Percentiles rank a stretch among this genome's conserved stretches.
These are phyloP conservation scores for Rhodotorula graminis DNA, from an alignment of 768 basidiomycete species.

Conservation along the genomic window DNA sequence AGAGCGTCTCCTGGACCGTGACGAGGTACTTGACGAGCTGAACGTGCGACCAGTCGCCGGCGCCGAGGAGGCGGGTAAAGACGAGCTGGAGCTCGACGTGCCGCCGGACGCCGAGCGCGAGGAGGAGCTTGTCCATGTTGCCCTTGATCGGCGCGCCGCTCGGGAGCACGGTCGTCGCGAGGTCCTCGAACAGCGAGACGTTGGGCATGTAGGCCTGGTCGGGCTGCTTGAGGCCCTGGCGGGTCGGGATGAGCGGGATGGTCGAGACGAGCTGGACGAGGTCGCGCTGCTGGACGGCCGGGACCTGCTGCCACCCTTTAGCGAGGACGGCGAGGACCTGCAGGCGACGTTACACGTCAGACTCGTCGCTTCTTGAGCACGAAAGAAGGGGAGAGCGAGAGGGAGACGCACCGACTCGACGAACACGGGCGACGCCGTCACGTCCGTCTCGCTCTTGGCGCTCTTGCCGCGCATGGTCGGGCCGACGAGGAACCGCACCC, in stretches of 20 bases:
- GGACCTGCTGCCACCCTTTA: conserved; percentile 67
- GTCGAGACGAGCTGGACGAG: conserved; percentile 54
- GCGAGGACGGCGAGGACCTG: conserved; percentile 44
- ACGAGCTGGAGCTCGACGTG: conserved; percentile 89
- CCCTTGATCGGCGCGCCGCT: conserved; percentile 63
- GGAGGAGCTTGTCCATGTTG: conserved; percentile 59
- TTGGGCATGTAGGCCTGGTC: conserved; percentile 65
- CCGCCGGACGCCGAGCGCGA: conserved; percentile 73
- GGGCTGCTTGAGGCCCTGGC: conserved; percentile 66
- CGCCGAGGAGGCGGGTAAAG: conserved; percentile 62
- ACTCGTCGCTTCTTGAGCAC: conserved; percentile 40
- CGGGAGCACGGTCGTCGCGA: conserved; percentile 66
- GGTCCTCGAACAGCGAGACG: conserved; percentile 80
- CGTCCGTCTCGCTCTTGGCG: conserved; percentile 54
- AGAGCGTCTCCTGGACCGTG: conserved; percentile 64
- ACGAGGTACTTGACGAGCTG: conserved; percentile 84
- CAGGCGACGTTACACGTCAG: conserved; percentile 43
- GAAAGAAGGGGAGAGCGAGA: conserved; percentile 44
- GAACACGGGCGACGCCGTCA: conserved; percentile 64
- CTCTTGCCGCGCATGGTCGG: conserved; percentile 50
- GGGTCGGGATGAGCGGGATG: conserved; percentile 66
- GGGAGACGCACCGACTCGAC: conserved; percentile 61
- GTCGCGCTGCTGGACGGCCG: conserved; percentile 52
- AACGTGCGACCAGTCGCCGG: conserved; percentile 47
- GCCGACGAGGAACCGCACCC: conserved; percentile 64